Conservation (phyloP, 2,329 filamentous ascomycete species). For the Rhinocladiella mackenziei region DNA sequence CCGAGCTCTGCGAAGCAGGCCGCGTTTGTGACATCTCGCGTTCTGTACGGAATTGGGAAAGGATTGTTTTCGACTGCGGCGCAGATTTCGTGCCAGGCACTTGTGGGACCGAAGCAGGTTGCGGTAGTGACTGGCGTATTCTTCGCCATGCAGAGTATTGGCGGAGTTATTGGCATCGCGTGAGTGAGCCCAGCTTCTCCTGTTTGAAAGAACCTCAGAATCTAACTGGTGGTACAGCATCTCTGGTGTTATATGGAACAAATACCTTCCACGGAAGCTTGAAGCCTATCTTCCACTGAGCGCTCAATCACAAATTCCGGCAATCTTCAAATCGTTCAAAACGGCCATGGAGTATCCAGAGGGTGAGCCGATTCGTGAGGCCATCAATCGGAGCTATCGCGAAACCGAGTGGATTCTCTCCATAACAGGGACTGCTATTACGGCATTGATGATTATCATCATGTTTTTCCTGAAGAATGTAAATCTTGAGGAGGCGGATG, state of each 20-base stretch:
- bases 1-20: no score
- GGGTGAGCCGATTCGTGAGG: slow-evolving; percentile 43
- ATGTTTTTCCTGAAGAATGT: neutral
- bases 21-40: no score
- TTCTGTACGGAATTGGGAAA: no score
- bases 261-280: neutral
- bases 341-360: neutral
- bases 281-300: slow-evolving; percentile 29
- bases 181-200: no score
- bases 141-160: no score
- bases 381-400: slow-evolving; percentile 42
- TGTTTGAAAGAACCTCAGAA: no score
- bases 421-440: slow-evolving; percentile 38
- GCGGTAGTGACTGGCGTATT: no score
- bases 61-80: no score
- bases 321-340: neutral
- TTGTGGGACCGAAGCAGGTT: no score
- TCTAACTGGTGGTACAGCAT: no score
- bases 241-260: neutral
- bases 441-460: neutral
- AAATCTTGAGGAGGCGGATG: neutral
- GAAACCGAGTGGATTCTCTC: slow-evolving; percentile 46
- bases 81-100: no score
- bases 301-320: neutral
- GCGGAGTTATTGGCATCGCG: no score